phyloP scores from a whole-genome alignment of 176 grass and related monocot genomes.

The maize (Zea mays) region Zm-B73-REFERENCE-NAM-5.0 NC_050099.1:31098001-31098500 shows the following conservation, averaged over 20 bases:
- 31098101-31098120: conserved; percentile 36
- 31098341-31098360: conserved; percentile 31
- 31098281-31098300: conserved; percentile 36
- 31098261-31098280: conserved; percentile 51
- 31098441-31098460: neutral
- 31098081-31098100: conserved; percentile 26
- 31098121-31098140: conserved; percentile 41
- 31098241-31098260: conserved; percentile 56
- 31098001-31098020: conserved; percentile 62
- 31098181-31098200: conserved; percentile 50
- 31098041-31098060: conserved; percentile 48
- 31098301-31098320: conserved; percentile 45
- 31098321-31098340: conserved; percentile 34
- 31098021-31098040: conserved; percentile 60
- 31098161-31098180: conserved; percentile 53
- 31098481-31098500: conserved; percentile 29
- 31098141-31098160: conserved; percentile 49
- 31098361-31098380: conserved; percentile 28
- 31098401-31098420: conserved; percentile 1
- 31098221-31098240: conserved; percentile 51
- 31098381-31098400: conserved; percentile 27
- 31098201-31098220: conserved; percentile 54
- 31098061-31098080: conserved; percentile 38
- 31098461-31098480: neutral
- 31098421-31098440: neutral